Conservation (phyloP, 306 rosid species). For the Carpinus fangiana region DNA sequence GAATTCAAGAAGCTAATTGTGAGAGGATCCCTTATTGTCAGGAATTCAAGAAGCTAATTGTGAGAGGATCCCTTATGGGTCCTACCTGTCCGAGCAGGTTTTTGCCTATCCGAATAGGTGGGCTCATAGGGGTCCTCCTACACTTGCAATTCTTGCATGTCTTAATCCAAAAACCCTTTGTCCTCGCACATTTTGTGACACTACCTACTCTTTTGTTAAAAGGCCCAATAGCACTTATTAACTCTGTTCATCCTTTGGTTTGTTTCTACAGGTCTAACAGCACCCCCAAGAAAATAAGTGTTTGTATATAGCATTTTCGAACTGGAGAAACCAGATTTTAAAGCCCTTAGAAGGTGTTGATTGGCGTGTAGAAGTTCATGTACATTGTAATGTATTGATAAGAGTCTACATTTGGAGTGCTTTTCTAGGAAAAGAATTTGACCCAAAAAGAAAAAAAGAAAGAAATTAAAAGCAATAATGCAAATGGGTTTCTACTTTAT, state of each 20-base stretch:
- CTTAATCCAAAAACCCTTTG: too few species aligned
- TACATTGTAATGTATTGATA: conserved; percentile 30
- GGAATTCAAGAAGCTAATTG: too few species aligned
- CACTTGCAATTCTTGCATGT: too few species aligned
- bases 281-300: conserved; percentile 25
- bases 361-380: conserved; percentile 36
- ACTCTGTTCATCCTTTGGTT: neutral
- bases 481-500: neutral
- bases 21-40: too few species aligned
- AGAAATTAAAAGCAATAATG: neutral
- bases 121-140: too few species aligned
- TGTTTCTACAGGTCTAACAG: conserved; percentile 48
- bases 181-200: neutral
- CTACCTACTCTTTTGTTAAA: neutral
- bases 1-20: too few species aligned
- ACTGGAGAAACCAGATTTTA: conserved; percentile 24
- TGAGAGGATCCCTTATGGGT: too few species aligned
- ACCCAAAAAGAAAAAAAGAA: neutral
- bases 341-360: conserved; percentile 26
- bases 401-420: conserved; percentile 33
- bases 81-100: too few species aligned
- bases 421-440: conserved; percentile 23
- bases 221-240: neutral
- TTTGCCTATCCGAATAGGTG: too few species aligned
- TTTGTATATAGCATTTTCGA: conserved; percentile 54